Percentiles rank a stretch among this genome's conserved stretches.
phyloP scores from a whole-genome alignment of 2,329 filamentous ascomycete genomes.

The Pezicula carpinea region DNA sequence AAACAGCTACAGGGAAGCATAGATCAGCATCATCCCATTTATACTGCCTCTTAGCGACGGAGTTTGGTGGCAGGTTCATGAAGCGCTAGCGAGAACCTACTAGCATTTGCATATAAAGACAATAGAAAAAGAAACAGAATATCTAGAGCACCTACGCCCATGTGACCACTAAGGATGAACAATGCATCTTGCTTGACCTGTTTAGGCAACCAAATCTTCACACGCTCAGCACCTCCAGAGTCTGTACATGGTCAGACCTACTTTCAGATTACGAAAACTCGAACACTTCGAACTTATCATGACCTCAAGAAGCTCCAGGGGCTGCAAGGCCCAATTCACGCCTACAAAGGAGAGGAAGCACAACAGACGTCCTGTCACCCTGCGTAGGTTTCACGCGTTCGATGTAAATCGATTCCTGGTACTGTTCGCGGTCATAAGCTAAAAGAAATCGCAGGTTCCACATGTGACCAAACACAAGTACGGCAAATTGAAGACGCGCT shows the following conservation, averaged over 20 bases:
- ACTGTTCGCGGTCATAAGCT: too few relatives aligned
- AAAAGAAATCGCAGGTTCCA: too few relatives aligned
- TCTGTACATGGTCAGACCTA: too few relatives aligned
- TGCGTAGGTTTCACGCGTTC: constrained; percentile 7
- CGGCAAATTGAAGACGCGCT: neutral
- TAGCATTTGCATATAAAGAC: too few relatives aligned
- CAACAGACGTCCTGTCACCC: neutral
- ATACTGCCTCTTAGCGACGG: constrained; percentile 11
- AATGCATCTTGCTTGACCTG: too few relatives aligned
- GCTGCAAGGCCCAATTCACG: neutral
- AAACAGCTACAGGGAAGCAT: neutral
- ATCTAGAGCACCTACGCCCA: too few relatives aligned
- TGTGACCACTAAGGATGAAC: too few relatives aligned
- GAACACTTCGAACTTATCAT: too few relatives aligned
- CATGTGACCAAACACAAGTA: constrained; percentile 2
- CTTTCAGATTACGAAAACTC: too few relatives aligned
- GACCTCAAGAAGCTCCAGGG: neutral
- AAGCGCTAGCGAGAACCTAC: neutral
- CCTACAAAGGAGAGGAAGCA: neutral
- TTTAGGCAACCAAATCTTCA: too few relatives aligned
- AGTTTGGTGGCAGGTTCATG: constrained; percentile 3
- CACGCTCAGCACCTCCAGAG: too few relatives aligned
- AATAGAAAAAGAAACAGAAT: too few relatives aligned
- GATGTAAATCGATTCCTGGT: constrained; percentile 1
- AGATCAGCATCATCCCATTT: neutral